These are phyloP conservation scores for Beta macrorhiza DNA, from an alignment of 179 eudicot genomes.

Conservation along the genomic window DNA sequence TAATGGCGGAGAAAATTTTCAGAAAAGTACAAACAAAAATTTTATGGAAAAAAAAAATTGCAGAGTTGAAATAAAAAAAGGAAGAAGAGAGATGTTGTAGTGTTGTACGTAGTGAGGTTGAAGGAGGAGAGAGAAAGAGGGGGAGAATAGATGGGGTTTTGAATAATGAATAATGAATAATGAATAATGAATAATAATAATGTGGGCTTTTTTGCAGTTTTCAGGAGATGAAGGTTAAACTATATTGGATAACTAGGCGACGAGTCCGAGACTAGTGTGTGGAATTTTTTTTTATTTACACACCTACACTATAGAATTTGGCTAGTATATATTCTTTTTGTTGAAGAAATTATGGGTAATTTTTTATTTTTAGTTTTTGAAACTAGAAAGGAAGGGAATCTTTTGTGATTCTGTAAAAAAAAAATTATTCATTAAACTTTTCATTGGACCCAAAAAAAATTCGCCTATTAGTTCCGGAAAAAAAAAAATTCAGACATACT, in stretches of 20 bases:
- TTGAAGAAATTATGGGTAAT: too few relatives aligned
- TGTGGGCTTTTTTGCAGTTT: neutral
- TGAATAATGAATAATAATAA: neutral
- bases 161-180: slow-evolving; percentile 1
- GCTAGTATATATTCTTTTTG: too few relatives aligned
- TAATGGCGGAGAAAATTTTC: neutral
- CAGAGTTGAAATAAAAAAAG: neutral
- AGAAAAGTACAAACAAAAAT: neutral
- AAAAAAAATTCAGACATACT: too few relatives aligned
- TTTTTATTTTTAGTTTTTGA: too few relatives aligned
- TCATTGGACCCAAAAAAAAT: too few relatives aligned
- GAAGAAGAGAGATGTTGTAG: neutral
- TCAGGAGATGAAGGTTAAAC: neutral
- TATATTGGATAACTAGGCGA: neutral
- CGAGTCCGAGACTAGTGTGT: too few relatives aligned
- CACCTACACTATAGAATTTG: too few relatives aligned
- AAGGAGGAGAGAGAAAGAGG: slow-evolving; percentile 4
- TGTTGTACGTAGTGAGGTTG: neutral
- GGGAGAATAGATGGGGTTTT: neutral
- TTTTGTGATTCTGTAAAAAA: too few relatives aligned
- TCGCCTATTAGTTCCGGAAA: too few relatives aligned
- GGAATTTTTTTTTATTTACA: too few relatives aligned
- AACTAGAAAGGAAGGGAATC: too few relatives aligned
- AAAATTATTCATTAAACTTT: too few relatives aligned
- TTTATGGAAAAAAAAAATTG: neutral